phyloP scores from a whole-genome alignment of 2,329 filamentous ascomycete species.

The Capronia americana region DNA sequence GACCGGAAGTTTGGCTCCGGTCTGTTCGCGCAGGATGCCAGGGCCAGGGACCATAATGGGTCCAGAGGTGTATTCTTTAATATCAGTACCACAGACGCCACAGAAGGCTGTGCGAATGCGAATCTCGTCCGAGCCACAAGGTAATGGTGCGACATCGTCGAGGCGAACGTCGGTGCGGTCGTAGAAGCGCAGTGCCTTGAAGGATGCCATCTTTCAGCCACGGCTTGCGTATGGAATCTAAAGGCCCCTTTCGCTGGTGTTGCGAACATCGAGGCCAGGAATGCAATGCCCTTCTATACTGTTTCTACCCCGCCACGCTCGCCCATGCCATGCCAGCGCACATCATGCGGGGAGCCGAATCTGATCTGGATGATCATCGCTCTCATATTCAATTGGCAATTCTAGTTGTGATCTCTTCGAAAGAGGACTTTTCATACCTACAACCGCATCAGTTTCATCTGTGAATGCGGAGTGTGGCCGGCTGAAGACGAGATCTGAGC shows the following conservation, averaged over 20 bases:
- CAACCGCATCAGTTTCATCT: too few species aligned
- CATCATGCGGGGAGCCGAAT: too few species aligned
- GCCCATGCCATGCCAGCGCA: too few species aligned
- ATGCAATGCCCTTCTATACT: not conserved
- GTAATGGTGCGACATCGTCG: not conserved
- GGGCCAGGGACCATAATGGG: constrained; percentile 10
- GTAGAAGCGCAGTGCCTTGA: constrained; percentile 8
- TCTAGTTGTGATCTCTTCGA: too few species aligned
- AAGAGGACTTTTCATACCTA: too few species aligned
- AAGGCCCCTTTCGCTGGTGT: not conserved
- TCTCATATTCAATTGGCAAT: too few species aligned
- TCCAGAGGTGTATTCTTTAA: constrained; percentile 8
- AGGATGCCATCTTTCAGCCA: not conserved
- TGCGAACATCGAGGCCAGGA: not conserved
- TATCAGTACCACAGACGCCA: constrained; percentile 12
- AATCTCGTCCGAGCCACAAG: constrained; percentile 13
- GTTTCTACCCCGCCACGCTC: too few species aligned
- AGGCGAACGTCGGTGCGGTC: constrained; percentile 1
- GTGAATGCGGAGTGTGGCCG: too few species aligned
- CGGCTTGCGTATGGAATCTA: not conserved
- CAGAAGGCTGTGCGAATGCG: constrained; percentile 6
- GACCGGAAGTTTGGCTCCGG: constrained; percentile 55
- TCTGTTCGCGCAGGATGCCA: constrained; percentile 38
- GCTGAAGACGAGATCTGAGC: too few species aligned
- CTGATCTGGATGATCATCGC: too few species aligned